Evolutionary conservation across 768 basidiomycete genomes (phyloP), one percentile per base, ranked within the genome.

Genomic region (Strobilomyces confusus): DNA sequence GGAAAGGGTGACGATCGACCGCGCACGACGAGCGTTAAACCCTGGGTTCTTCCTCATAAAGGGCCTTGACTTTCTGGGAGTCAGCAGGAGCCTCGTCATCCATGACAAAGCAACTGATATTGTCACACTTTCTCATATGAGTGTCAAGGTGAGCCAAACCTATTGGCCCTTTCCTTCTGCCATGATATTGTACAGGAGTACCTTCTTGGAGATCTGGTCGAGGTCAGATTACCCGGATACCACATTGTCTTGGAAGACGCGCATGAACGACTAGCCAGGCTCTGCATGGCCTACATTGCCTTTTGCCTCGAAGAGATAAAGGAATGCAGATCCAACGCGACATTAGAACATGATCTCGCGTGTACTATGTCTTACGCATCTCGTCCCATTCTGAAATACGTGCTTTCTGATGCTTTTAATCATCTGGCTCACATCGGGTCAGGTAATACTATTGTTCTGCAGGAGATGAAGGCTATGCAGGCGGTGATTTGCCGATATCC

Each of bases 71-170:
- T 44, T 64, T 15, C 14, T 64, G 41, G 54, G 59, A 2, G 53
- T 40, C 4, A 61, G 54, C 38, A 30, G 60, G 1, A 59, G 50
- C 15, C 57, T 64, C 5, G 63, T 64, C 33, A 51, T 33, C 9
- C 47, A 59, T 9, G 45, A 59, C 23, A 48, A 58, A 22, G 44
- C 48, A 20, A 58, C 57, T 1, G 30, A 20, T 7, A 30, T 57
- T 9, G 8, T 61, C 2, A 44, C 53, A 4, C 38, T 63, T 6
- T 63, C 63, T 1, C 63, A 63, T 36, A 61, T 56, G 17, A 63
- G 63, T 32, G 63, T 64, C 44, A 64, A 61, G 55, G 63, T 61
- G 42, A 38, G 53, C 26, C 8, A 2, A 15, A 6, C 20, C 6
- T 29, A 29, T 29, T n/a, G 29, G 6, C 1, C 29, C 5, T 29